Percentiles rank a stretch among this genome's conserved stretches.
phyloP scores from a whole-genome alignment of 306 rosid genomes.

The Ammopiptanthus mongolicus region DNA sequence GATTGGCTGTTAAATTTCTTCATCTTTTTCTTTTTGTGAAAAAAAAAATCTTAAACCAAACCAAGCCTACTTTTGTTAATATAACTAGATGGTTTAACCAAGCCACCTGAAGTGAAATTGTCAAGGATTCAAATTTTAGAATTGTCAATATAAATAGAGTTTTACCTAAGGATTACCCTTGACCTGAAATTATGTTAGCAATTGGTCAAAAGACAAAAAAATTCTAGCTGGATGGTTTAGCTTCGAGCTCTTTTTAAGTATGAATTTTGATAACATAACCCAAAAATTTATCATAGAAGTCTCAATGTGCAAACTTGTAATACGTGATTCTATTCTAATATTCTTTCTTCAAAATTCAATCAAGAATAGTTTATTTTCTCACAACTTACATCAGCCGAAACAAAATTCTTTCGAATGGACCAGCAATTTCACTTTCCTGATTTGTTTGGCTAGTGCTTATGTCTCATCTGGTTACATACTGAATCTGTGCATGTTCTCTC shows the following conservation, averaged over 20 bases:
- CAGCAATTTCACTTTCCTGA: slow-evolving; percentile 1
- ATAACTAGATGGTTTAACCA: too few relatives aligned
- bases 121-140: too few relatives aligned
- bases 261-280: neutral
- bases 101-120: too few relatives aligned
- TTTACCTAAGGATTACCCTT: too few relatives aligned
- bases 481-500: slow-evolving; percentile 74
- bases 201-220: too few relatives aligned
- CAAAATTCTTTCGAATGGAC: slow-evolving; percentile 20
- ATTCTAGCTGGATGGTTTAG: too few relatives aligned
- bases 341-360: slow-evolving; percentile 24
- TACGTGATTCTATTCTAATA: neutral
- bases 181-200: too few relatives aligned
- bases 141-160: too few relatives aligned
- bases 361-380: slow-evolving; percentile 6
- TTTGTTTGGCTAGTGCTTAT: neutral
- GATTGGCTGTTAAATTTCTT: too few relatives aligned
- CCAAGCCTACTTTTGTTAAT: too few relatives aligned
- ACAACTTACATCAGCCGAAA: slow-evolving; percentile 24
- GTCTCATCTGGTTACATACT: slow-evolving; percentile 53
- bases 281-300: neutral
- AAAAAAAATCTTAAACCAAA: too few relatives aligned
- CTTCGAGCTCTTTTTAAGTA: neutral
- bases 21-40: too few relatives aligned
- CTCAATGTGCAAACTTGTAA: neutral